Base-by-base conservation (phyloP, 106 monocot species). In the Phalaenopsis aphrodite region DNA sequence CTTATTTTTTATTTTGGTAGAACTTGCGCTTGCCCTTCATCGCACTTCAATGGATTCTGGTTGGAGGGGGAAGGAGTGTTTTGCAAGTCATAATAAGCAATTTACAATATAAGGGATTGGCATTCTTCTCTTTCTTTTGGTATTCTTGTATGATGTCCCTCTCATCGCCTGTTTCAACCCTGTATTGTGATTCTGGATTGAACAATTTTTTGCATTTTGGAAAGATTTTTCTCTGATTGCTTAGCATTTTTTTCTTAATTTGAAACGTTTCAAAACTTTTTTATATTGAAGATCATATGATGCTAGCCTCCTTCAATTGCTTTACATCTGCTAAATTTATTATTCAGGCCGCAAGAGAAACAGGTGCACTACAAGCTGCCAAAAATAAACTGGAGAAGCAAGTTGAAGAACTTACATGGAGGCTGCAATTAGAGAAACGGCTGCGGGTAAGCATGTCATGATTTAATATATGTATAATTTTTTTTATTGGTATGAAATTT, bases 401-500 rank as follows among this genome's bases (percentile, higher is more conserved):
- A 84, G 91, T 92, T 75, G 91, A 92, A 78, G 91, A 92, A 64
- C 84, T 92, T 81, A 92, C 89, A 77, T 89, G 85, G 89, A 55
- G 85, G 79, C 73, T 92, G 45, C 88, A 92, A 45, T 64, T 89
- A 71, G 91, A 92, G 83, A 92, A 83, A 41, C 85, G 91, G 79
- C 84, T 88, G 82, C 81, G 91, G 89, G 91, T 92, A 89, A 64
- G 37, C 17, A 24, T 74, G 18, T 8, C 42, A 74, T 39, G 37
- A 69, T 69, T 52, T 69, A 14, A 21, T 61, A 21, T 61, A 21
- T 61, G 8, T 21, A 61, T 61, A 61, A 61, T 39, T 69, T 69
- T 30, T 74, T 74, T 74, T 52, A 16, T 17, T 42, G 41, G 5
- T 45, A 42, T 74, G n/a, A 45, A 74, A 45, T 18, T 43, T 42